Base-by-base conservation (phyloP, 2,329 filamentous ascomycete genomes). In the Delphinella strobiligena region DNA sequence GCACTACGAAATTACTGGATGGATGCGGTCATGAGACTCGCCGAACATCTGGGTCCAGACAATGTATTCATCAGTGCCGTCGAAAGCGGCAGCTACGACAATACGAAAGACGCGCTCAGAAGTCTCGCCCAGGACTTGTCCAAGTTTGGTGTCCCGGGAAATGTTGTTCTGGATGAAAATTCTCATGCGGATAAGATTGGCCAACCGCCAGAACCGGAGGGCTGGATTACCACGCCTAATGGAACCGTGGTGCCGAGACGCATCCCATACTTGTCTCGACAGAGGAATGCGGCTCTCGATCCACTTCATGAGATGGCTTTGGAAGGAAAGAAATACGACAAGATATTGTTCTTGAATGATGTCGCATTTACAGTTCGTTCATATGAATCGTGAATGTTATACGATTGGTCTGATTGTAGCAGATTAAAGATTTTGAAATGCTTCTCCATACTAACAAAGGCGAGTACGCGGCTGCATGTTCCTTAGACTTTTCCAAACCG, bases 1-100 rank as follows among this genome's bases (percentile, higher is more conserved):
- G 62, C 82, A 17, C 64, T 85, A 2, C 67, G 71, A 5, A 62
- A 63, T 4, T 69, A 78, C 49, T 85, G 80, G 80, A 76, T 69
- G 45, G 58, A 66, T 4, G 75, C 75, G 0, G 61, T 85, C 2
- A 43, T 80, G 5, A 61, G 69, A 2, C 60, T 85, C 15, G 67
- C 72, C 4, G 61, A 68, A 34, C 61, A 64, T 4, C 60, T 83
- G 3, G 80, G 80, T 0, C 59, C 69, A 0, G 64, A 74, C 3
- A 82, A 83, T 52, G 72, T 84, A 2, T 84, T 72, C 52, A 69
- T 86, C 31, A 76, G 73, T 44, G 68, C 84, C 19, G 71, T 74
- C 43, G 80, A 85, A 55, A 80, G 75, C 49, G 80, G 80, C 4
- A 81, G 75, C 52, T 77, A 71, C 62, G 81, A 85, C 53, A 65